These are phyloP conservation scores for Talaromyces sp. DNA, from an alignment of 2,329 filamentous ascomycete species.

Conservation along the genomic window DNA sequence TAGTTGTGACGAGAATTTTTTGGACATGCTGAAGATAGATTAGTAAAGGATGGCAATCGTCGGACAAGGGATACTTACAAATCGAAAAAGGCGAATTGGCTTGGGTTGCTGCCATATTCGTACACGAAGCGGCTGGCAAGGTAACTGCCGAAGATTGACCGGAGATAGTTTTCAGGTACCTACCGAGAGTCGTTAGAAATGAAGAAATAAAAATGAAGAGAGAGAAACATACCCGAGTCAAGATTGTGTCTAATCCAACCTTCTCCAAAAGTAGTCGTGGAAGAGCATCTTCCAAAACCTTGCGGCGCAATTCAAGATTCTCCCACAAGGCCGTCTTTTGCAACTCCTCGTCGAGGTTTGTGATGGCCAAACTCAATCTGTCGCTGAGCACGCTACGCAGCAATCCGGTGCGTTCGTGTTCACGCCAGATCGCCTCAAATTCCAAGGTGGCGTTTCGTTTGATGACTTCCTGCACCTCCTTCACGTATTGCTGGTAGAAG, in stretches of 20 bases:
- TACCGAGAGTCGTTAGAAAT: slow-evolving; percentile 29
- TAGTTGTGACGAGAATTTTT: slow-evolving; percentile 26
- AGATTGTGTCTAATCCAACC: slow-evolving; percentile 86
- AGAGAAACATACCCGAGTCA: slow-evolving; percentile 63
- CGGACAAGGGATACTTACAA: slow-evolving; percentile 66
- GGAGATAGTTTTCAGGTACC: slow-evolving; percentile 87
- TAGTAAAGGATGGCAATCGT: background rate
- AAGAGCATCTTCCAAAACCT: slow-evolving; percentile 79
- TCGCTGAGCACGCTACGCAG: slow-evolving; percentile 86
- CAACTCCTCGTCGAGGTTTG: slow-evolving; percentile 92
- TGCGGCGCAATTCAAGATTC: slow-evolving; percentile 72
- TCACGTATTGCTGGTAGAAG: slow-evolving; percentile 93
- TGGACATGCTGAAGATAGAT: slow-evolving; percentile 35
- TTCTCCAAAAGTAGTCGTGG: slow-evolving; percentile 80
- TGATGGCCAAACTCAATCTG: slow-evolving; percentile 86
- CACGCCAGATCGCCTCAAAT: slow-evolving; percentile 97
- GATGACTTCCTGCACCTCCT: slow-evolving; percentile 86
- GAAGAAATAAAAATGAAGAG: background rate
- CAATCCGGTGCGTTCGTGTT: slow-evolving; percentile 77
- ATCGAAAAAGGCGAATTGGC: slow-evolving; percentile 97
- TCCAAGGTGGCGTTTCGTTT: slow-evolving; percentile 87
- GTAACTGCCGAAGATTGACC: slow-evolving; percentile 94
- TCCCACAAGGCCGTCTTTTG: slow-evolving; percentile 92
- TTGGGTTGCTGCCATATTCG: slow-evolving; percentile 85
- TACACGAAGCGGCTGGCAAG: slow-evolving; percentile 95